These are phyloP conservation scores for Pichia deserticola DNA, from an alignment of 805 yeast species.

Conservation along the genomic window DNA sequence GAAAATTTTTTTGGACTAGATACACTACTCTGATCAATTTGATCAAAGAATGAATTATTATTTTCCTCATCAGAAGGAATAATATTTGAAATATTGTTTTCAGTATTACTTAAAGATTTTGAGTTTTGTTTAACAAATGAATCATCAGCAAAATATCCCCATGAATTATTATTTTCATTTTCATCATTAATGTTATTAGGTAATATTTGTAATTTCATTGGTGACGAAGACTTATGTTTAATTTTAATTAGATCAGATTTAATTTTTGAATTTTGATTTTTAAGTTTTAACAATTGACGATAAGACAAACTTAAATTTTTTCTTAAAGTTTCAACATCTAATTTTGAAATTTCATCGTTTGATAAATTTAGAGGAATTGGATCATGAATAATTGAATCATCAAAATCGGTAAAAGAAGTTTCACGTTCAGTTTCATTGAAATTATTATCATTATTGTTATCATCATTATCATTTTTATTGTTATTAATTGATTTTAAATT, in stretches of 20 bases:
- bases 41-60: background rate
- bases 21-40: conserved; percentile 7
- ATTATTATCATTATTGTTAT: background rate
- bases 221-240: background rate
- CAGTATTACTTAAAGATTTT: background rate
- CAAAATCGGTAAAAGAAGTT: conserved; percentile 29
- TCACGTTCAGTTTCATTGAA: conserved; percentile 6
- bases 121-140: conserved; percentile 6
- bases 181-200: background rate
- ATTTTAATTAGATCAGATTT: conserved; percentile 4
- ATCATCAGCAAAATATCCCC: conserved; percentile 12
- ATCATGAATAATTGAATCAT: conserved; percentile 25
- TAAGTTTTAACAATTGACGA: conserved; percentile 51
- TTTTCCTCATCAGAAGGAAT: background rate
- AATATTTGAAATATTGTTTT: background rate
- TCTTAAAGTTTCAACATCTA: conserved; percentile 60
- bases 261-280: conserved; percentile 22
- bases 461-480: background rate
- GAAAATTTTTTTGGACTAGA: background rate
- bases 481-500: conserved; percentile 12
- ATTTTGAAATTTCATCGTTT: conserved; percentile 30
- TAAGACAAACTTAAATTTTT: conserved; percentile 61
- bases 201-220: background rate
- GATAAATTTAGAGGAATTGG: conserved; percentile 34
- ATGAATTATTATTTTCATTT: conserved; percentile 8